phyloP scores from a whole-genome alignment of 805 yeast genomes.

The Yarrowia alimentaria region DNA sequence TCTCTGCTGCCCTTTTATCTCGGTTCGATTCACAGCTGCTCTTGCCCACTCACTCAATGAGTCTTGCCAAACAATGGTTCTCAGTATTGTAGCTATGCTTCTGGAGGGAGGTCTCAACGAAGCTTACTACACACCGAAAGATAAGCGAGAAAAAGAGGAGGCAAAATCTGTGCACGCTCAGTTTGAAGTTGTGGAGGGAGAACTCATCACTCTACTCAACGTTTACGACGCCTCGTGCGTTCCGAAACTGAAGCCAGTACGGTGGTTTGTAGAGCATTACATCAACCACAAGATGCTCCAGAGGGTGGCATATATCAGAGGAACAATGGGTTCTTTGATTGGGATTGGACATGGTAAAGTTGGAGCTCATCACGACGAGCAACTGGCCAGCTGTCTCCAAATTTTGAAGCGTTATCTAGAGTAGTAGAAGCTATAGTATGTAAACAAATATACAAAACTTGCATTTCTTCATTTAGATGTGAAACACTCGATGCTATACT shows the following conservation, averaged over 20 bases:
- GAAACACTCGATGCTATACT: too few relatives aligned
- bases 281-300: constrained; percentile 9
- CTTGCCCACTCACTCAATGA: constrained; percentile 1
- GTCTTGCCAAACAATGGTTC: not conserved
- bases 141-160: constrained; percentile 2
- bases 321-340: not conserved
- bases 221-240: constrained; percentile 6
- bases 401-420: not conserved
- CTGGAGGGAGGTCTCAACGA: constrained; percentile 11
- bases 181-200: constrained; percentile 11
- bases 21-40: not conserved
- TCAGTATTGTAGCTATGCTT: constrained; percentile 7
- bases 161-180: constrained; percentile 5
- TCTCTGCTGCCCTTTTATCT: not conserved
- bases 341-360: not conserved
- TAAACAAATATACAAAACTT: too few relatives aligned
- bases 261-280: constrained; percentile 20
- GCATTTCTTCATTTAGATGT: too few relatives aligned
- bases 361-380: not conserved
- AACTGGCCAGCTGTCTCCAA: not conserved
- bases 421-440: too few relatives aligned
- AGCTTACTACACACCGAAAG: constrained; percentile 7
- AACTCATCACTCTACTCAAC: not conserved
- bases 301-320: not conserved
- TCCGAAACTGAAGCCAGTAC: not conserved